These are phyloP conservation scores for Candida glucosophila DNA, from an alignment of 1,139 yeast genomes.

Conservation along the genomic window DNA sequence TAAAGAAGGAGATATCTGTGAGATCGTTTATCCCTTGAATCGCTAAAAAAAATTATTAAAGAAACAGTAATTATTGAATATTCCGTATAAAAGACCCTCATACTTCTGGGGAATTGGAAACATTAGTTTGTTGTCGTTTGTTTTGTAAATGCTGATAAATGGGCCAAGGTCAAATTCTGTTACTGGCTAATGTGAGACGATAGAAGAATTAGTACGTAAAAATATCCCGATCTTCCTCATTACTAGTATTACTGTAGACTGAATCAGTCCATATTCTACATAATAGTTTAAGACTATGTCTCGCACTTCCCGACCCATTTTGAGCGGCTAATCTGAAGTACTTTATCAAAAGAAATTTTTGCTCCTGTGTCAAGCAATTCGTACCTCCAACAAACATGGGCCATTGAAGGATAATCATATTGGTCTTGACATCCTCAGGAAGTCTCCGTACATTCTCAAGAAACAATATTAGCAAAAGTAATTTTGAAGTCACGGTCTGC, in stretches of 20 bases:
- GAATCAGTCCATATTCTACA: conserved; percentile 41
- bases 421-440: conserved; percentile 15
- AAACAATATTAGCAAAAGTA: conserved; percentile 19
- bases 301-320: conserved; percentile 48
- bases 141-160: no score
- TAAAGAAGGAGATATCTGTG: conserved; percentile 7
- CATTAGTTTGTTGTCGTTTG: no score
- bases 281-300: conserved; percentile 34
- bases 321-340: conserved; percentile 33
- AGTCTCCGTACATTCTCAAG: conserved; percentile 15
- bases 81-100: no score
- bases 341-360: conserved; percentile 34
- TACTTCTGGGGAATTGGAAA: no score
- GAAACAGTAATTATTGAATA: no score
- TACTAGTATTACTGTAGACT: no score
- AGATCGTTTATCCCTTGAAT: no score
- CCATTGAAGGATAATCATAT: conserved; percentile 49
- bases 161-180: no score
- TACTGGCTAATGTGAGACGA: no score
- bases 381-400: conserved; percentile 57
- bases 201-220: no score
- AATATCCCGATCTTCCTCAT: no score
- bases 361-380: conserved; percentile 36
- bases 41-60: no score
- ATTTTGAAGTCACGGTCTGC: conserved; percentile 19